These are phyloP conservation scores for Crotalaria pallida DNA, from an alignment of 306 rosid genomes.

Conservation along the genomic window DNA sequence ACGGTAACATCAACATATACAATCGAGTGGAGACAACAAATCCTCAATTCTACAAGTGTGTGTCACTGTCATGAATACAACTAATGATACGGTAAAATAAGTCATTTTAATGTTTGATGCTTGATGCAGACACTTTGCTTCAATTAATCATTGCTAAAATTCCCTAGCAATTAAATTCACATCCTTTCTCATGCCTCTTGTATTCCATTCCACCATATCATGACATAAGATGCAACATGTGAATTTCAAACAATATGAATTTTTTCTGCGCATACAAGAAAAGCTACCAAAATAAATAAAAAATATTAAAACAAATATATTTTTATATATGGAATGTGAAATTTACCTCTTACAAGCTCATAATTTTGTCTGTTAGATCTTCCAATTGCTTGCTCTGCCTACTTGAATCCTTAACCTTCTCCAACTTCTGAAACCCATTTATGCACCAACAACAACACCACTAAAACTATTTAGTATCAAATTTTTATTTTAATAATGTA, in stretches of 20 bases:
- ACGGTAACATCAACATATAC: constrained; percentile 7
- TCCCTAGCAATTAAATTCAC: too few species aligned
- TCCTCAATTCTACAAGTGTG: constrained; percentile 10
- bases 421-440: constrained; percentile 96
- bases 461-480: background rate
- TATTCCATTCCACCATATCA: background rate
- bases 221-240: background rate
- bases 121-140: too few species aligned
- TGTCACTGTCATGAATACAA: background rate
- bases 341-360: constrained; percentile 86
- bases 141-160: too few species aligned
- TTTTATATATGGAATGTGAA: too few species aligned
- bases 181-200: background rate
- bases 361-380: constrained; percentile 87
- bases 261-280: background rate
- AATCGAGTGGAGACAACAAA: background rate
- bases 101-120: too few species aligned
- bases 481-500: too few species aligned
- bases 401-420: constrained; percentile 84
- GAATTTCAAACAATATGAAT: background rate
- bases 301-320: too few species aligned
- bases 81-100: too few species aligned
- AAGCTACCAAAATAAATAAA: background rate
- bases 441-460: constrained; percentile 36
- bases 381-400: constrained; percentile 86